phyloP scores from a whole-genome alignment of 2,329 filamentous ascomycete species.

The Thelonectria rubi region DNA sequence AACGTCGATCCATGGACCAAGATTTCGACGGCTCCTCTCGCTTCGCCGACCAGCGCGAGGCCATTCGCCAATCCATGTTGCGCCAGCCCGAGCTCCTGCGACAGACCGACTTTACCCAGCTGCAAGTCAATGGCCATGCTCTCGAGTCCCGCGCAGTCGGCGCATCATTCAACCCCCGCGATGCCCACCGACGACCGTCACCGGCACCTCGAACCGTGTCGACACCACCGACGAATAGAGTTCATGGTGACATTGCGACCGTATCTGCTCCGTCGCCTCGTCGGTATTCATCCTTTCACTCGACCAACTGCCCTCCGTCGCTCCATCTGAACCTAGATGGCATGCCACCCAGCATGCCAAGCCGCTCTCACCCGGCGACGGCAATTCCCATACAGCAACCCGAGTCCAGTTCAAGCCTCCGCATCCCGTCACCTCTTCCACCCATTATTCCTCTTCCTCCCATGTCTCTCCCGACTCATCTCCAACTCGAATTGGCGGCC shows the following conservation, averaged over 20 bases:
- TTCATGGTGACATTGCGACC: conserved; percentile 40
- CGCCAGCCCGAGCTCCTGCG: conserved; percentile 39
- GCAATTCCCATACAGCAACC: conserved; percentile 40
- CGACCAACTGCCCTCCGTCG: conserved; percentile 53
- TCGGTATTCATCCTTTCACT: conserved; percentile 62
- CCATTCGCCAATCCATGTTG: conserved; percentile 43
- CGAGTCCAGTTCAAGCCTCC: conserved; percentile 35
- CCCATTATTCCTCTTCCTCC: conserved; percentile 69
- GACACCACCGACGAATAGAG: conserved; percentile 60
- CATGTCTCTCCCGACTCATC: conserved; percentile 71
- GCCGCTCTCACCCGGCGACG: conserved; percentile 36
- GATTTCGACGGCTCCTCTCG: conserved; percentile 44
- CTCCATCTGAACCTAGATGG: conserved; percentile 54
- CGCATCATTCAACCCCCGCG: conserved; percentile 24
- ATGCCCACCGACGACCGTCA: conserved; percentile 46
- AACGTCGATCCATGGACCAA: conserved; percentile 51
- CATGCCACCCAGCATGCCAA: conserved; percentile 29
- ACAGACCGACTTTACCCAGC: conserved; percentile 22
- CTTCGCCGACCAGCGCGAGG: conserved; percentile 43
- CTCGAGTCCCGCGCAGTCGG: conserved; percentile 37
- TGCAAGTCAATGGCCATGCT: conserved; percentile 39
- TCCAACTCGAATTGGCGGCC: conserved; percentile 71
- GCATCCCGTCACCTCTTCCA: conserved; percentile 59
- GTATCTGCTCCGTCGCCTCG: conserved; percentile 49
- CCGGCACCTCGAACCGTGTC: conserved; percentile 57